Percentiles rank a stretch among this genome's conserved stretches.
These are phyloP conservation scores for Fusarium poae DNA, from an alignment of 2,329 filamentous ascomycete genomes.

Conservation along the genomic window DNA sequence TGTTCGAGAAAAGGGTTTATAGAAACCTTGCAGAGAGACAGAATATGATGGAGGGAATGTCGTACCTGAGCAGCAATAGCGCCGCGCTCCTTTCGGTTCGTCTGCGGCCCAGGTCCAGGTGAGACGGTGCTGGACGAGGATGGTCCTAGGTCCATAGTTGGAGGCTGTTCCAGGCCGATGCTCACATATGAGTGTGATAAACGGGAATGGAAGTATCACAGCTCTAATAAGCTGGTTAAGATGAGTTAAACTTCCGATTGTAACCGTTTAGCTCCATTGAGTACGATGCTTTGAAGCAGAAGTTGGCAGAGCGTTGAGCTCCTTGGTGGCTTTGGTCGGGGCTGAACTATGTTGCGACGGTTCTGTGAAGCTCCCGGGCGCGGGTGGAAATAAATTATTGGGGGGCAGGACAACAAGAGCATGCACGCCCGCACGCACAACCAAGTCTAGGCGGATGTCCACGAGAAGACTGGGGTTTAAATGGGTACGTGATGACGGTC, in stretches of 20 bases:
- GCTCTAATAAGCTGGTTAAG: conserved; percentile 47
- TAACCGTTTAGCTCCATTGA: conserved; percentile 44
- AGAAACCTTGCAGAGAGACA: conserved; percentile 10
- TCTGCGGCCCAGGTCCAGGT: conserved; percentile 51
- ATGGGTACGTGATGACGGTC: conserved; percentile 40
- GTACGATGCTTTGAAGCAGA: conserved; percentile 24
- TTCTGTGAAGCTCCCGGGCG: conserved; percentile 32
- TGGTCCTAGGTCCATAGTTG: conserved; percentile 47
- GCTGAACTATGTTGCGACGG: conserved; percentile 28
- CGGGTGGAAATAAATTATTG: conserved; percentile 39
- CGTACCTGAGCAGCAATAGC: conserved; percentile 57
- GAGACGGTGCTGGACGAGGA: conserved; percentile 51
- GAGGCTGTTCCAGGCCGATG: conserved; percentile 27
- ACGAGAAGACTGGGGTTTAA: conserved; percentile 34
- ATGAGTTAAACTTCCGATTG: conserved; percentile 31
- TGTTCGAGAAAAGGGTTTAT: not conserved
- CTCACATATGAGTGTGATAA: conserved; percentile 39
- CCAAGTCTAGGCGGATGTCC: conserved; percentile 31
- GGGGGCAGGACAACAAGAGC: conserved; percentile 37
- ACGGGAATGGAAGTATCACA: conserved; percentile 20
- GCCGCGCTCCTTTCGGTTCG: conserved; percentile 56
- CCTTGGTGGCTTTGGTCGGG: conserved; percentile 14
- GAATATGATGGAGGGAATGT: not conserved
- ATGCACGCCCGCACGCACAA: conserved; percentile 26
- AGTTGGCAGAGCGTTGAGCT: conserved; percentile 32